Percentiles rank a stretch among this genome's conserved stretches.
These are phyloP conservation scores for Crithidia bombi DNA, from an alignment of 208 protist species.

Conservation along the genomic window DNA sequence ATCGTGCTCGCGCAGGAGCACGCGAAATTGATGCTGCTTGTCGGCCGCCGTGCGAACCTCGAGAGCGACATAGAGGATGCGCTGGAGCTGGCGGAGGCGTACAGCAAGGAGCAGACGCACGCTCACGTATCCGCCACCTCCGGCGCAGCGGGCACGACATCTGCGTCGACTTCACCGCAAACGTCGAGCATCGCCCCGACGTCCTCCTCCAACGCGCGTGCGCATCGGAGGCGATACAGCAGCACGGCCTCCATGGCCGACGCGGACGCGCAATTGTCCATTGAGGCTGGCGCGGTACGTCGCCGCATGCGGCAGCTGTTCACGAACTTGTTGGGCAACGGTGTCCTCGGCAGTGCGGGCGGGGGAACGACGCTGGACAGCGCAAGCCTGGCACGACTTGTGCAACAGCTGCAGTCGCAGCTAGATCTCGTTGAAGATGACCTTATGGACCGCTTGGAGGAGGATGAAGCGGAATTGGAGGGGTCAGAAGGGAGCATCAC, in stretches of 20 bases:
- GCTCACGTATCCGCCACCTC: background rate
- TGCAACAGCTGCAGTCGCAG: slow-evolving; percentile 28
- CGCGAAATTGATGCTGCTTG: slow-evolving; percentile 72
- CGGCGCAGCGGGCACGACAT: too few species aligned
- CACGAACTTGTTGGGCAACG: slow-evolving; percentile 22
- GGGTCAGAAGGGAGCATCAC: background rate
- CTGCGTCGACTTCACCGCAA: background rate
- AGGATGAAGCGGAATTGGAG: background rate
- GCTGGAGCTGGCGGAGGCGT: slow-evolving; percentile 26
- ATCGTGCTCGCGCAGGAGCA: slow-evolving; percentile 68
- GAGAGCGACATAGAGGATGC: slow-evolving; percentile 53
- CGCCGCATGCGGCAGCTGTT: slow-evolving; percentile 22
- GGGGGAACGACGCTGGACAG: slow-evolving; percentile 9
- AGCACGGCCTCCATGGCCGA: slow-evolving; percentile 9
- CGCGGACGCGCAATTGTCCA: slow-evolving; percentile 8
- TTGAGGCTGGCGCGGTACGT: slow-evolving; percentile 18
- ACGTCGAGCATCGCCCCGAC: background rate
- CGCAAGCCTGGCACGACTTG: slow-evolving; percentile 13
- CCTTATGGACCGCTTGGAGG: slow-evolving; percentile 15
- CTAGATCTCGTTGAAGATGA: slow-evolving; percentile 23
- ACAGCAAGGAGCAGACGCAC: slow-evolving; percentile 2
- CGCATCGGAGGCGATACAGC: slow-evolving; percentile 1
- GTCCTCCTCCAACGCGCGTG: background rate
- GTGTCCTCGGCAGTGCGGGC: slow-evolving; percentile 13
- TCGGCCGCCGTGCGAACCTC: slow-evolving; percentile 77